Evolutionary conservation across 257 asterid genomes (phyloP), one percentile per base, ranked within the genome.

Genomic region (Knoxia roxburghii): DNA sequence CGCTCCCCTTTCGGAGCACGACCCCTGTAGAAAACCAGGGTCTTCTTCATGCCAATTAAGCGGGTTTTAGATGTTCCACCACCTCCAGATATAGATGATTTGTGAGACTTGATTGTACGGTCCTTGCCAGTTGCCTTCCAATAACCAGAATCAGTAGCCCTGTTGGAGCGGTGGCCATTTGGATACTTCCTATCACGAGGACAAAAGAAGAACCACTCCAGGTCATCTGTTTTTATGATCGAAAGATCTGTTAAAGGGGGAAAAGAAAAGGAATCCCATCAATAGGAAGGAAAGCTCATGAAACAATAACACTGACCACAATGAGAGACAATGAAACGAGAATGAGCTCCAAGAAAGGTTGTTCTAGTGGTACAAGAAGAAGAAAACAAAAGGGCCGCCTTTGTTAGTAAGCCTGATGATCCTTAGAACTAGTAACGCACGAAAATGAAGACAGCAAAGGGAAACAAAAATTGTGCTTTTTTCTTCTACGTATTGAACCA

Each of bases 51-150:
- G 70, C 97, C 97, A 79, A 89, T 80, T 58, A 83, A 37, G 48
- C 73, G 78, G 74, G 83, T 4, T 64, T 68, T 32, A 9, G 85
- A 72, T 35, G 59, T 61, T 54, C 80, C 75, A 30, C 79, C 75
- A 30, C n/a, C n/a, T n/a, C 79, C 75, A 37, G 84, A 63, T 48
- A 82, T 39, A n/a, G 84, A 73, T 23, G 90, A 64, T 70, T 75
- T 84, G 60, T 80, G 86, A 60, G 87, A 72, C 75, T 80, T 88
- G 62, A 89, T 84, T n/a, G 78, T 80, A 39, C 95, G 92, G 75
- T 89, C 96, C 80, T 84, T 89, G 68, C 96, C 96, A 14, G 96
- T 88, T 62, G 96, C 94, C 75, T 88, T 88, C 95, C 95, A 88
- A 20, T 84, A 88, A 71, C 95, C 95, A 73, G 88, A 84, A 73